A percentile compares a stretch with the other conserved stretches of the same genome.
Conservation (phyloP, 1,139 yeast genomes). For the Cylindricascospora bacillispora region DNA sequence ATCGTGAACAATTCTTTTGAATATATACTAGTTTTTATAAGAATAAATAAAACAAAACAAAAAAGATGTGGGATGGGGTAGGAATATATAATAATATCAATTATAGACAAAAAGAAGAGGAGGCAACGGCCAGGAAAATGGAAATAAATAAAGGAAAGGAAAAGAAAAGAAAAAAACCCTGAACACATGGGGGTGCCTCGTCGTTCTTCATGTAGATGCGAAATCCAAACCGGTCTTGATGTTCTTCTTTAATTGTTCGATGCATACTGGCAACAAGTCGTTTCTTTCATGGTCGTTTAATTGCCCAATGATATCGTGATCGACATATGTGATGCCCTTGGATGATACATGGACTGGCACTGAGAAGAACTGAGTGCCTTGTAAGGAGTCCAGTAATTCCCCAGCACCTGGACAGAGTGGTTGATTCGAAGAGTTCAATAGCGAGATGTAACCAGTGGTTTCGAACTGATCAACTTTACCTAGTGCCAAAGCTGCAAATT, state of each 20-base stretch:
- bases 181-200: no score
- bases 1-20: no score
- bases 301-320: constrained; percentile 37
- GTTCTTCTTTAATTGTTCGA: constrained; percentile 12
- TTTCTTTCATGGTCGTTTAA: constrained; percentile 39
- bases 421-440: constrained; percentile 19
- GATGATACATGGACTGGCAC: constrained; percentile 47
- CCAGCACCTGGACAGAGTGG: constrained; percentile 28
- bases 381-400: constrained; percentile 12
- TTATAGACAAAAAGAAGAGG: no score
- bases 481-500: constrained; percentile 41
- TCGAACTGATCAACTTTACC: constrained; percentile 10
- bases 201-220: no score
- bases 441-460: constrained; percentile 16
- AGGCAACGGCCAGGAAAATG: no score
- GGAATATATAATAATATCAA: no score
- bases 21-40: not conserved
- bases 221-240: constrained; percentile 11
- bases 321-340: constrained; percentile 45
- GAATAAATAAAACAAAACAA: not conserved
- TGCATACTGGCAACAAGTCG: constrained; percentile 16
- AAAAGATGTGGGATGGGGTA: no score
- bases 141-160: not conserved
- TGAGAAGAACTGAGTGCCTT: constrained; percentile 47
- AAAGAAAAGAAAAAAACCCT: not conserved